Base-by-base conservation (phyloP, 1,284 basidiomycete species). In the Taiwanofungus camphoratus region DNA sequence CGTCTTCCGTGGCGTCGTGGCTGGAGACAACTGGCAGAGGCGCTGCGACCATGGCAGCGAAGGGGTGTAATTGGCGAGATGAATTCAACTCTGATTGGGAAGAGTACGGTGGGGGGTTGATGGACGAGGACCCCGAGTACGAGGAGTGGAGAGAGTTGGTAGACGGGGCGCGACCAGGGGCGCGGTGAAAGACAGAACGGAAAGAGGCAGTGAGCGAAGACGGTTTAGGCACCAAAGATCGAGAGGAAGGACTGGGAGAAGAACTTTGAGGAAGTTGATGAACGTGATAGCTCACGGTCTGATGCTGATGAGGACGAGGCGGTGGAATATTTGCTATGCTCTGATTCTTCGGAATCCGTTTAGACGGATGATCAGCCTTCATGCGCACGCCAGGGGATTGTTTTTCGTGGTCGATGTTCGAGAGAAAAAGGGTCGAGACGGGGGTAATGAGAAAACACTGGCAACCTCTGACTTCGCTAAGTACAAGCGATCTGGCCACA, bases 21-120 rank as follows among this genome's bases (percentile, higher is more conserved):
- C 63, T 77, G 15, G 82, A 80, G 41, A 86, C 79, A 50, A 85
- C 79, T 18, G 85, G 81, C 15, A 82, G 63, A 1, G 81, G 79
- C 0, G 78, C 71, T 41, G 76, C 71, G 44, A 71, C 72, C 74
- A 79, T 77, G 40, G 68, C 43, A 16, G 68, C 63, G 67, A 74
- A 80, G 3, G 75, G 75, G 51, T 78, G 75, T 31, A 55, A 46
- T 36, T 19, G 36, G 42, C 52, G 47, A 45, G 15, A 53, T n/a
- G n/a, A n/a, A n/a, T n/a, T n/a, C n/a, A n/a, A n/a, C 50, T 62
- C 45, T 29, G 52, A 19, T 27, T 31, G 30, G 40, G 16, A 30
- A 8, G 53, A 42, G 49, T 49, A 44, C 36, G 56, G 47, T 31
- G 53, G 52, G 36, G 52, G 40, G 39, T 54, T 51, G 36, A 39